Evolutionary conservation across 139 green algal species (phyloP), one percentile per base, ranked within the genome.

Genomic region (Chlorella vulgaris): DNA sequence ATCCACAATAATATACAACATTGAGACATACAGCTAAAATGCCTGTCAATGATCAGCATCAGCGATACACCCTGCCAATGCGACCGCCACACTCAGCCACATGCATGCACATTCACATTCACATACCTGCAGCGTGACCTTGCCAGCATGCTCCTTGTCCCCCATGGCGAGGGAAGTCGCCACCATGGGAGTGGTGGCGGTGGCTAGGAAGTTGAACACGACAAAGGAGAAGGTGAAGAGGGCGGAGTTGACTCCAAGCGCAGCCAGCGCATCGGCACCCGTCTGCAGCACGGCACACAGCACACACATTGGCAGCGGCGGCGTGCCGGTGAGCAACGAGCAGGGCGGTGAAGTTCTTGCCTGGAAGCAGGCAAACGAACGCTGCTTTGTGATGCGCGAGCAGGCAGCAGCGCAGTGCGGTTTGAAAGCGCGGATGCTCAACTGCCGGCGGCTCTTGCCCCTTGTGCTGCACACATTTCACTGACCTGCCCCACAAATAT

Each of bases 121-220:
- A n/a, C n/a, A n/a, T 26, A 76, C 71, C 71, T 78, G 73, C 73
- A 79, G 73, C 42, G 69, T 74, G 40, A 84, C 80, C 53, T 78
- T 78, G 31, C 80, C 80, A 22, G 69, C 69, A 2, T 75, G 71
- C 42, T 86, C 61, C 0, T 65, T 78, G 69, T 94, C 84, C 10
- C 82, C 81, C 8, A 55, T 39, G 3, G 86, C 80, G 21, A 90
- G 47, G 24, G 92, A 86, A 13, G 83, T 19, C 2, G 92, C 92
- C 22, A 96, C 83, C 42, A 92, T 69, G 8, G 92, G 92, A 3
- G 93, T 95, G n/a, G 88, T 95, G 28, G 92, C 90, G 18, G 87
- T 93, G 19, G 85, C 89, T 22, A 96, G 80, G 80, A 95, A 96
- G 87, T 94, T 95, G 85, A 95, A 96, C 0, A 93, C 83, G 8